Percentiles rank a stretch among this genome's conserved stretches.
Evolutionary conservation across 1,139 yeast genomes (phyloP).

Genomic region (Sugiyamaella paludigena): DNA sequence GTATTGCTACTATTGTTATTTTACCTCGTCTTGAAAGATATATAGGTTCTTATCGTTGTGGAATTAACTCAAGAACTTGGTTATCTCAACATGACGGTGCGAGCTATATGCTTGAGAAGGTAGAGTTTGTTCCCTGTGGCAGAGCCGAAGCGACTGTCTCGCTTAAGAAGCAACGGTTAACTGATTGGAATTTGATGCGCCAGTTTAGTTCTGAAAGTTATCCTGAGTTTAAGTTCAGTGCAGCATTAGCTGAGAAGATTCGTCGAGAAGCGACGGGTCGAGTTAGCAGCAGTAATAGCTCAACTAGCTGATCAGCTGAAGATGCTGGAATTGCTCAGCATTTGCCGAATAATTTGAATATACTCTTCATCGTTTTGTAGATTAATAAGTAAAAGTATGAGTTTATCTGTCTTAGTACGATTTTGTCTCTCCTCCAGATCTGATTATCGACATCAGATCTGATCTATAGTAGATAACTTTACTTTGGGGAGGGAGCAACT

Average conservation of each 20-base stretch:
- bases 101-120: constrained; percentile 57
- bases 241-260: constrained; percentile 9
- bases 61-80: constrained; percentile 77
- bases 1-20: constrained; percentile 66
- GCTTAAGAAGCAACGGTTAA: constrained; percentile 31
- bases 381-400: too few relatives aligned
- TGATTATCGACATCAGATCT: too few relatives aligned
- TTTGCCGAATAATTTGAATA: too few relatives aligned
- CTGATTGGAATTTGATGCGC: constrained; percentile 29
- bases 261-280: neutral
- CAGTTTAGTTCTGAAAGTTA: constrained; percentile 13
- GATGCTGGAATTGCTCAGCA: too few relatives aligned
- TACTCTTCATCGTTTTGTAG: too few relatives aligned
- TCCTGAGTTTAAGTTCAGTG: constrained; percentile 12
- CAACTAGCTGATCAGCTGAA: too few relatives aligned
- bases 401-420: too few relatives aligned
- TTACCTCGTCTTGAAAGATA: constrained; percentile 67
- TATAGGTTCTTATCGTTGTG: constrained; percentile 61
- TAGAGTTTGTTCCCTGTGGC: constrained; percentile 40
- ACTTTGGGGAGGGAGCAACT: too few relatives aligned
- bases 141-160: constrained; percentile 33
- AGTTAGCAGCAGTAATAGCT: too few relatives aligned
- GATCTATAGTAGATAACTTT: too few relatives aligned
- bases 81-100: constrained; percentile 63
- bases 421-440: too few relatives aligned